These are phyloP conservation scores for Sabuloglossum arenarium DNA, from an alignment of 495 filamentous ascomycete genomes.

Conservation along the genomic window DNA sequence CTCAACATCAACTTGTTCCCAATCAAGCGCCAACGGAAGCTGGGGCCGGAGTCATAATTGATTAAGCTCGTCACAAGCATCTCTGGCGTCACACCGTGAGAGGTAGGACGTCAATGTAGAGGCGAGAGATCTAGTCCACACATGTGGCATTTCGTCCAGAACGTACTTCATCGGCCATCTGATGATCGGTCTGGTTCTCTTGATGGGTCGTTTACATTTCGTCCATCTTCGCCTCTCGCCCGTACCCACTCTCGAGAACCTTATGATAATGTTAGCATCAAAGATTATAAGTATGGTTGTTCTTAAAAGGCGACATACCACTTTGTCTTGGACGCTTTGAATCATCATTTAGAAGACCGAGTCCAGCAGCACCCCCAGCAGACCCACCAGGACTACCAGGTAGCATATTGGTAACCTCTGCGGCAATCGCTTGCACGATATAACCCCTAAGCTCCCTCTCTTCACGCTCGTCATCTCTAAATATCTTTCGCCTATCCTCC, in stretches of 20 bases:
- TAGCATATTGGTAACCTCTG: constrained; percentile 33
- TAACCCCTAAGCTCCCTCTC: constrained; percentile 63
- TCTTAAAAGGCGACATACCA: background rate
- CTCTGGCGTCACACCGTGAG: too few relatives aligned
- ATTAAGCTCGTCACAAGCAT: too few relatives aligned
- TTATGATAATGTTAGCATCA: background rate
- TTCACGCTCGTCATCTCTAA: constrained; percentile 78
- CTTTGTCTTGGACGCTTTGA: constrained; percentile 8
- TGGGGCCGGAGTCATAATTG: too few relatives aligned
- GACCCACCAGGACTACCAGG: constrained; percentile 14
- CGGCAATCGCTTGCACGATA: constrained; percentile 49
- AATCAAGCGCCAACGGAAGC: too few relatives aligned
- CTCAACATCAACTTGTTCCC: too few relatives aligned
- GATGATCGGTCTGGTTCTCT: background rate
- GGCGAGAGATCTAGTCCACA: too few relatives aligned
- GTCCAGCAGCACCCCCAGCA: too few relatives aligned
- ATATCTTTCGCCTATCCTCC: constrained; percentile 55
- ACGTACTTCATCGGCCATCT: background rate
- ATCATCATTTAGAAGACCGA: constrained; percentile 9
- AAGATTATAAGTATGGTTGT: background rate
- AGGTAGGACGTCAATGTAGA: too few relatives aligned
- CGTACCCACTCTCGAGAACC: constrained; percentile 44
- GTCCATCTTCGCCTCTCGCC: constrained; percentile 32
- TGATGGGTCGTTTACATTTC: background rate
- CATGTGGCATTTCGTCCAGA: too few relatives aligned